Conservation (phyloP, 495 filamentous ascomycete genomes). For the Lichenothelia convexa region DNA sequence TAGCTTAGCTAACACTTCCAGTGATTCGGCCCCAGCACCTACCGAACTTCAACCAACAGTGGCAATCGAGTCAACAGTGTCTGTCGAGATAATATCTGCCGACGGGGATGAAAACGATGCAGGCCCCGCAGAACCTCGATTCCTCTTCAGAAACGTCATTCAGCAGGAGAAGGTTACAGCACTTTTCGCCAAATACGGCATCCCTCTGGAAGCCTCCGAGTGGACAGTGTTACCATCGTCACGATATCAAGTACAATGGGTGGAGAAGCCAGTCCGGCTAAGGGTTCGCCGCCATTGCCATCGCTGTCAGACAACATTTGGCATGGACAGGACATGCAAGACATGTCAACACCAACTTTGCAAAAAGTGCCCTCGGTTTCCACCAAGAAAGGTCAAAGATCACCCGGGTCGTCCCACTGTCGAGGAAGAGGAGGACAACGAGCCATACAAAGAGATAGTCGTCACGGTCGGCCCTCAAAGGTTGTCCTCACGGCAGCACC, state of each 20-base stretch:
- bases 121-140: too few species aligned
- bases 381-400: constrained; percentile 31
- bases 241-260: constrained; percentile 43
- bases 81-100: too few species aligned
- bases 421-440: constrained; percentile 1
- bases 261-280: constrained; percentile 84
- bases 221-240: constrained; percentile 31
- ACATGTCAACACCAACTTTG: constrained; percentile 61
- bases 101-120: too few species aligned
- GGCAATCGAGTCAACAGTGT: too few species aligned
- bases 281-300: constrained; percentile 72
- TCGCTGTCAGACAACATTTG: constrained; percentile 54
- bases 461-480: too few species aligned
- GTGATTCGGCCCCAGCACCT: too few species aligned
- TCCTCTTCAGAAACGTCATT: constrained; percentile 23
- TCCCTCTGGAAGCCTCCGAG: constrained; percentile 45
- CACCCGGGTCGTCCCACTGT: too few species aligned
- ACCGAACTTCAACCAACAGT: too few species aligned
- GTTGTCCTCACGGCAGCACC: too few species aligned
- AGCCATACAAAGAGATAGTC: background rate
- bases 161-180: constrained; percentile 52
- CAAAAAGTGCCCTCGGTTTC: constrained; percentile 60
- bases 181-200: constrained; percentile 48
- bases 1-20: too few species aligned
- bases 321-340: constrained; percentile 47